These are phyloP conservation scores for Arbutus unedo DNA, from an alignment of 148 eudicot species.

Conservation along the genomic window DNA sequence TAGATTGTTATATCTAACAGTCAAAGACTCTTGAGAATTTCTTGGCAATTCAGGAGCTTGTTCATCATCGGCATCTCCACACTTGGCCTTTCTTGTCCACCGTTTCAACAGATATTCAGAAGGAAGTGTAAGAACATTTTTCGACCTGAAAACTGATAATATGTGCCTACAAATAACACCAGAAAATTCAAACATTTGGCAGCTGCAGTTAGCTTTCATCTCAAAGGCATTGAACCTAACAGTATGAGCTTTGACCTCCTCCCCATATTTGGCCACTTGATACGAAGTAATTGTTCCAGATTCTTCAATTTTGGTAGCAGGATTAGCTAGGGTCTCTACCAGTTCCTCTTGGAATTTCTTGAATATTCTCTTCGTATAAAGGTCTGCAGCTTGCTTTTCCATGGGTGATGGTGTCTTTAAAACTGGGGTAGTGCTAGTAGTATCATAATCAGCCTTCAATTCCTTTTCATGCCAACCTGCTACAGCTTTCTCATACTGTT, in stretches of 20 bases:
- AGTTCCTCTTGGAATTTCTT: conserved; percentile 32
- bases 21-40: conserved; percentile 21
- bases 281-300: conserved; percentile 14
- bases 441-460: conserved; percentile 26
- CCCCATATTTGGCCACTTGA: conserved; percentile 33
- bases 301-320: conserved; percentile 28
- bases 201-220: conserved; percentile 34
- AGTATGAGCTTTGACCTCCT: conserved; percentile 24
- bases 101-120: conserved; percentile 27
- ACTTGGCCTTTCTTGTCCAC: conserved; percentile 33
- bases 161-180: conserved; percentile 31
- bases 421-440: conserved; percentile 20
- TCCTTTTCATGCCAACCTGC: conserved; percentile 28
- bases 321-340: conserved; percentile 33
- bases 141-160: conserved; percentile 27
- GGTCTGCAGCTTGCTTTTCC: conserved; percentile 32
- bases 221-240: conserved; percentile 25
- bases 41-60: conserved; percentile 16
- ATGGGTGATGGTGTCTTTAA: conserved; percentile 34
- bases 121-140: conserved; percentile 35
- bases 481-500: conserved; percentile 30
- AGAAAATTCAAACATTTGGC: conserved; percentile 31
- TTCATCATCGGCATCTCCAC: conserved; percentile 19
- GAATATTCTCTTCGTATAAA: conserved; percentile 27
- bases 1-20: conserved; percentile 22